Evolutionary conservation across 2,329 filamentous ascomycete genomes (phyloP), one percentile per base, ranked within the genome.

Genomic region (Colletotrichum simmondsii): DNA sequence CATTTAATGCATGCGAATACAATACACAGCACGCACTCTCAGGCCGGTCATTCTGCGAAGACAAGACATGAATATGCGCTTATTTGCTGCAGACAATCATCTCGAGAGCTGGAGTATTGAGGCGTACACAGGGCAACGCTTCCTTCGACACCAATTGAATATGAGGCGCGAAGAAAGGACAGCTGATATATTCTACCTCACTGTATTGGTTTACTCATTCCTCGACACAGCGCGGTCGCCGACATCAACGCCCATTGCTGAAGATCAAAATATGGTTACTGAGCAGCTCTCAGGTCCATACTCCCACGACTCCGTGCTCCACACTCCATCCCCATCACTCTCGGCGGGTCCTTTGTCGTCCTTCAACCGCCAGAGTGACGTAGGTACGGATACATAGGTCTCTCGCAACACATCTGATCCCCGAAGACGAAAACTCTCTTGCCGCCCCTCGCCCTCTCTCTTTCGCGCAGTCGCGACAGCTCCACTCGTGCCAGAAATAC

Each of bases 301-400:
- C 14, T 19, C 16, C 37, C 37, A 19, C 14, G 12, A 32, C 37
- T 16, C 35, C 35, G 12, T 42, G 16, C 37, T 42, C 37, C 37
- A 42, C 16, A 19, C 37, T 42, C 37, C 37, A 42, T 19, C 7
- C 14, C 37, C 37, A 49, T 49, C 42, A 49, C 19, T 49, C 42
- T 11, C 42, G 42, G 42, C 42, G 42, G 42, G 19, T 49, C 19
- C 3, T 5, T 22, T 22, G 58, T 28, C 14, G 14, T 53, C 30
- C 46, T 24, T 16, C 26, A 32, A 19, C 24, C 28, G 37, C 61
- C 63, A 65, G 54, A 58, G 61, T 72, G 70, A 69, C 65, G 65
- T 72, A 16, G 64, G n/a, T 35, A n/a, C 8, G 26, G 58, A 26
- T 35, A 26, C 4, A n/a, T 37, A 24, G 28, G 42, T 49, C 19